Evolutionary conservation across 169 alveolate species (phyloP).

Genomic region (Cystoisospora suis): DNA sequence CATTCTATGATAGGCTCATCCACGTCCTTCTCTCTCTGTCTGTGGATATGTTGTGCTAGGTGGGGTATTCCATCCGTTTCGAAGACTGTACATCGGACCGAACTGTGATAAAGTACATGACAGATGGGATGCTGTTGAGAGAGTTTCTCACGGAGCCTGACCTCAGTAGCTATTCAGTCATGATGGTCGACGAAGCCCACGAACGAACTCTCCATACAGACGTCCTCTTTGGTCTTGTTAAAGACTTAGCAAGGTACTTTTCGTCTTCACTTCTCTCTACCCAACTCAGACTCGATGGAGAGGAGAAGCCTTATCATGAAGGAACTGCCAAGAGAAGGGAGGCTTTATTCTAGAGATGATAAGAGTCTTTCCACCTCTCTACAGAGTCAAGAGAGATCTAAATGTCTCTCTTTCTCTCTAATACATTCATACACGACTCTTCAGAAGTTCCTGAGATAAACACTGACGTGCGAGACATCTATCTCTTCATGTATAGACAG

Average conservation of each 20-base stretch:
- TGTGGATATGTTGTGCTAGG: background rate
- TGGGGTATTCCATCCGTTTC: conserved; percentile 92
- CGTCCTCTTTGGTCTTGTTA: conserved; percentile 96
- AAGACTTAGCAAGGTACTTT: conserved; percentile 87
- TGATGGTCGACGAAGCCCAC: conserved; percentile 99
- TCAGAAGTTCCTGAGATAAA: too few species aligned
- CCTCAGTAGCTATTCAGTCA: conserved; percentile 90
- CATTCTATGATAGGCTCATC: background rate
- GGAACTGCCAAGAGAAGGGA: too few species aligned
- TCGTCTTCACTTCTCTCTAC: background rate
- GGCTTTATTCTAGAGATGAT: too few species aligned
- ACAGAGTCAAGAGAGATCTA: too few species aligned
- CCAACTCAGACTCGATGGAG: too few species aligned
- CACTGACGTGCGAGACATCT: too few species aligned
- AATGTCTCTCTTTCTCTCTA: too few species aligned
- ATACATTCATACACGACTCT: too few species aligned
- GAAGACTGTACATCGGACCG: conserved; percentile 97
- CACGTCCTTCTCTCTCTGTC: background rate
- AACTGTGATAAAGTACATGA: conserved; percentile 97
- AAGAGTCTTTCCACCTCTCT: too few species aligned
- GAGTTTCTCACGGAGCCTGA: conserved; percentile 96
- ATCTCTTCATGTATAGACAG: background rate
- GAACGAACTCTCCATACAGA: conserved; percentile 99
- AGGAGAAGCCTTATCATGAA: too few species aligned
- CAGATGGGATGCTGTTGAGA: conserved; percentile 99